phyloP scores from a whole-genome alignment of 805 yeast species.

The Yamadazyma sp. region DNA sequence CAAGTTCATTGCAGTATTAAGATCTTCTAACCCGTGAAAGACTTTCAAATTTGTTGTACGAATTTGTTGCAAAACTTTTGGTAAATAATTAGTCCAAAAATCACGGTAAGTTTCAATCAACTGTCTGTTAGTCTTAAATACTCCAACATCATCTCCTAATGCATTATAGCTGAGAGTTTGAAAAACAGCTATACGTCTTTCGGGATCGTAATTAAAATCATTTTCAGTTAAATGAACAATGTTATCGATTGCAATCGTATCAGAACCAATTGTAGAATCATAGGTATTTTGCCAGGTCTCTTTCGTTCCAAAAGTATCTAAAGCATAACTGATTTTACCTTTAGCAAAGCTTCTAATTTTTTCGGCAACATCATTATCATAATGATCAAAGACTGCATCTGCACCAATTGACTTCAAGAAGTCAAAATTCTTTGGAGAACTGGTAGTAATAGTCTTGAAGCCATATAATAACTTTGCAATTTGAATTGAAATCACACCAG shows the following conservation, averaged over 20 bases:
- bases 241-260: conserved; percentile 18
- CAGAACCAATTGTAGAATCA: conserved; percentile 24
- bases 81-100: conserved; percentile 23
- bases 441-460: conserved; percentile 27
- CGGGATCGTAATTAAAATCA: background rate
- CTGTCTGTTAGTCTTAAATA: background rate
- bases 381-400: conserved; percentile 27
- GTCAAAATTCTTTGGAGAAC: conserved; percentile 23
- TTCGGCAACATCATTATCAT: conserved; percentile 20
- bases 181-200: conserved; percentile 1
- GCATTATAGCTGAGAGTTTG: background rate
- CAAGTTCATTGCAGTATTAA: conserved; percentile 35
- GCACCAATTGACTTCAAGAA: conserved; percentile 27
- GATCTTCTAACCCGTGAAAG: conserved; percentile 25
- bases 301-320: conserved; percentile 22
- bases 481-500: conserved; percentile 31
- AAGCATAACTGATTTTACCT: conserved; percentile 22
- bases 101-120: conserved; percentile 3
- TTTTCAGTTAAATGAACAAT: conserved; percentile 8
- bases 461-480: conserved; percentile 29
- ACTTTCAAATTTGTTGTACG: conserved; percentile 21
- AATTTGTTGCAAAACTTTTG: conserved; percentile 17
- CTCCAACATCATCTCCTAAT: background rate
- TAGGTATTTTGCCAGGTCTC: conserved; percentile 24
- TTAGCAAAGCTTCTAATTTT: conserved; percentile 18